Evolutionary conservation across 805 yeast genomes (phyloP), one percentile per base, ranked within the genome.

Genomic region (Myxozyma udenii): DNA sequence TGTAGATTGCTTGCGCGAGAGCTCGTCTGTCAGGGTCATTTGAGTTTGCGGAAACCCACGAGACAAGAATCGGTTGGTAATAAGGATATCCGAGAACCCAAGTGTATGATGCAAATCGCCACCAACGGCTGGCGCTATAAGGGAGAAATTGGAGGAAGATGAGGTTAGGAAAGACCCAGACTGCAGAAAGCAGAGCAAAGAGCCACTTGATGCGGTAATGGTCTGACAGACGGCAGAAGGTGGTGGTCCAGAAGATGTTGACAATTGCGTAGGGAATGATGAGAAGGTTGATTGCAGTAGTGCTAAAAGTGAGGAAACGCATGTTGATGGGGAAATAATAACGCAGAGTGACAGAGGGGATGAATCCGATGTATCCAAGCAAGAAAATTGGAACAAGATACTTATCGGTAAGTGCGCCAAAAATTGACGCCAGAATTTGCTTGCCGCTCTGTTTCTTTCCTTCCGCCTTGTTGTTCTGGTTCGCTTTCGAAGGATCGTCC

Each of bases 21-120:
- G 88, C 78, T 58, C 90, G 71, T 2, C 79, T 69, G 21, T 82
- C 68, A 24, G 83, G 84, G 1, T 84, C 73, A 63, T 80, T 78
- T 9, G 86, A 74, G 61, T 83, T 83, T 23, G 78, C 65, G 0
- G 88, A 81, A 51, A 79, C 75, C 81, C 85, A 79, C 16, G 78
- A 69, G 21, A 79, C 81, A 51, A 76, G 67, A 44, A 82, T 67
- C 1, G 85, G 78, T 66, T 79, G 80, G 22, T 74, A 68, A 44
- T 74, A 73, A 0, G 81, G 78, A 33, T 74, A 71, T 25, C 75
- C 77, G 26, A 78, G 65, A 16, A 71, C 58, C 25, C 72, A 55
- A 1, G 62, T 54, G 26, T 37, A 44, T 2, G 53, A 44, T n/a
- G 52, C 57, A 42, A 51, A 58, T 7, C 51, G 37, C 44, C 47